Percentiles rank a stretch among this genome's conserved stretches.
These are phyloP conservation scores for Cercospora janseana DNA, from an alignment of 2,329 filamentous ascomycete genomes.

Conservation along the genomic window DNA sequence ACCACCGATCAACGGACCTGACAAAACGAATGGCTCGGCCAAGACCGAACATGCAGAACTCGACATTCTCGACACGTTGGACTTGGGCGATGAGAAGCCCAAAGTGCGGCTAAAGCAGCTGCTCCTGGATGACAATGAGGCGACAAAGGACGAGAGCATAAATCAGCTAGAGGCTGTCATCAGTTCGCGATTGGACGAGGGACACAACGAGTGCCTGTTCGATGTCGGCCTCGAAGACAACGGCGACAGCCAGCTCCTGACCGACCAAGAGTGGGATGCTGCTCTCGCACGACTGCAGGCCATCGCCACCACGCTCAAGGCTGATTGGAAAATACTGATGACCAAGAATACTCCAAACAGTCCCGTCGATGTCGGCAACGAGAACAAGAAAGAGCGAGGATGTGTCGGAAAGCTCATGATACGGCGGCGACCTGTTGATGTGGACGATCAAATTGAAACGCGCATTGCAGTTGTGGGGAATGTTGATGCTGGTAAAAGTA, in stretches of 20 bases:
- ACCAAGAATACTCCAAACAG: constrained; percentile 83
- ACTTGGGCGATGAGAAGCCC: constrained; percentile 67
- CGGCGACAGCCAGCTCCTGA: constrained; percentile 78
- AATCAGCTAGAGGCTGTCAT: constrained; percentile 65
- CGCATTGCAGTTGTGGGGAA: constrained; percentile 96
- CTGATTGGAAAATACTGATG: constrained; percentile 77
- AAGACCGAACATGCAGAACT: constrained; percentile 78
- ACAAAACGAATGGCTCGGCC: constrained; percentile 47
- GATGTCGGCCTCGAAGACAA: constrained; percentile 90
- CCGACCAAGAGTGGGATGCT: constrained; percentile 69
- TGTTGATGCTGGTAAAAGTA: constrained; percentile 95
- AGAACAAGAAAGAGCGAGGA: constrained; percentile 65
- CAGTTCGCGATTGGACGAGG: constrained; percentile 70
- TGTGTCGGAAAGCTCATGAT: constrained; percentile 85
- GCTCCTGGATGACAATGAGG: constrained; percentile 58
- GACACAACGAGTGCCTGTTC: constrained; percentile 84
- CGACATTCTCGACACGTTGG: constrained; percentile 78
- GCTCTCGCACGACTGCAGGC: constrained; percentile 65
- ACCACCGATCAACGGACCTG: constrained; percentile 35
- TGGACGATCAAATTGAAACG: constrained; percentile 91
- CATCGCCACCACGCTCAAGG: constrained; percentile 63
- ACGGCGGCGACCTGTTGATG: constrained; percentile 67
- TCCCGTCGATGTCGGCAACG: constrained; percentile 65
- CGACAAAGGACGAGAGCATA: constrained; percentile 55
- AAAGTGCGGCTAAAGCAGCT: constrained; percentile 71